Evolutionary conservation across 805 yeast species (phyloP).

Genomic region (Pichia gijzeniarum): DNA sequence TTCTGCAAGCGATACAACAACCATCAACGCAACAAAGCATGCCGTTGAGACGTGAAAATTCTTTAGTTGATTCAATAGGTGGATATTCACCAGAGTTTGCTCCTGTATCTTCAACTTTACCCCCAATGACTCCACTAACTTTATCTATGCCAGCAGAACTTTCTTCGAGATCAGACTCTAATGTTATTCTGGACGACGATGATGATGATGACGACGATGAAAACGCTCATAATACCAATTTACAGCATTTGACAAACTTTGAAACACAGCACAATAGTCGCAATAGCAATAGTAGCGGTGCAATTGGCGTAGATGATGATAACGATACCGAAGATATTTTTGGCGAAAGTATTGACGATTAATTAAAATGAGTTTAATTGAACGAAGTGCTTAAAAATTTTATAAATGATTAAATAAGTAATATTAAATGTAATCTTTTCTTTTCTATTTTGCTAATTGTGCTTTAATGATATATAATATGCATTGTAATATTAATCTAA

Average conservation of each 20-base stretch:
- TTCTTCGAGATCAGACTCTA: conserved; percentile 6
- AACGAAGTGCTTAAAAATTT: no score
- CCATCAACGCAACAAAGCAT: neutral
- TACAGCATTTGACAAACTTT: no score
- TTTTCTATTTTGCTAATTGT: no score
- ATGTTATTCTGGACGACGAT: conserved; percentile 12
- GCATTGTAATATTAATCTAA: no score
- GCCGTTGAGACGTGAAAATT: conserved; percentile 19
- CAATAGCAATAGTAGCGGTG: neutral
- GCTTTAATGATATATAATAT: no score
- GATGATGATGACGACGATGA: conserved; percentile 11
- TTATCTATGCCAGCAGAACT: conserved; percentile 22
- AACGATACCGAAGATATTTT: conserved; percentile 12
- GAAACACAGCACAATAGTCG: no score
- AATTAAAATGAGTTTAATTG: neutral
- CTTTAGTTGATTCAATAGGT: conserved; percentile 24
- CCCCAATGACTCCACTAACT: conserved; percentile 34
- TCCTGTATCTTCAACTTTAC: conserved; percentile 30
- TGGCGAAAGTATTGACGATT: conserved; percentile 12
- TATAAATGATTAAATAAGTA: no score
- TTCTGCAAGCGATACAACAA: neutral
- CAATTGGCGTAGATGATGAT: conserved; percentile 3
- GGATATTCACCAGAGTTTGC: conserved; percentile 31
- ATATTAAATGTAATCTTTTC: no score
- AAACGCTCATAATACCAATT: neutral